Evolutionary conservation across 306 rosid genomes (phyloP), one percentile per base, ranked within the genome.

Genomic region (Hippophae rhamnoides): DNA sequence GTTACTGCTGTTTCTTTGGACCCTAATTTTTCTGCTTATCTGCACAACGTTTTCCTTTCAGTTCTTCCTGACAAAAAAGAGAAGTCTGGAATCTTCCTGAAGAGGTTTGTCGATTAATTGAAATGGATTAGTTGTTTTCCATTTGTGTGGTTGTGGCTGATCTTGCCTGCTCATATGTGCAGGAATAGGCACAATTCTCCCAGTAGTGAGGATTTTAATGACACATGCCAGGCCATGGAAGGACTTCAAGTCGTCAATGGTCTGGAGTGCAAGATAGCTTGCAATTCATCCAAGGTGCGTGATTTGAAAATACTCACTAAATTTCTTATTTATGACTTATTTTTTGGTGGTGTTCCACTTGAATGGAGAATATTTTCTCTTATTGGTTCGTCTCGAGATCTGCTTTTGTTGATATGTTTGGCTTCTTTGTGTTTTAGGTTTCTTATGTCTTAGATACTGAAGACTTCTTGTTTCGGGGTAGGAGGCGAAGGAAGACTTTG

Each of bases 221-320:
- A 75, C 38, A 52, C 76, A 62, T 74, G 74, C 68, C 80, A 80
- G 72, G 95, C 87, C 77, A 75, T 80, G 94, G 89, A 86, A 78
- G 94, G 89, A 65, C 79, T 93, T 46, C 74, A 70, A 62, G 76
- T 84, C 60, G 45, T 71, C 65, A 93, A 88, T 86, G 97, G 99
- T 66, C 83, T 93, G 71, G 99, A 93, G 84, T 93, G 99, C 70
- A 93, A 93, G 81, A 93, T 93, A 68, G 90, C 97, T 66, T 88
- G 94, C 82, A 79, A 40, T 75, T 93, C 99, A 52, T 88, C 96
- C 2, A 88, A 88, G 94, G 96, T 88, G 82, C 55, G 58, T 45
- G 6, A 11, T 52, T 42, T 43, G 25, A 52, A 31, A 2, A 31
- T 31, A 43, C 26, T 31, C 38, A 31, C 38, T 31, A 31, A 31